A percentile compares a stretch with the other conserved stretches of the same genome.
These are phyloP conservation scores for Capronia epimyces DNA, from an alignment of 2,329 filamentous ascomycete species.

Conservation along the genomic window DNA sequence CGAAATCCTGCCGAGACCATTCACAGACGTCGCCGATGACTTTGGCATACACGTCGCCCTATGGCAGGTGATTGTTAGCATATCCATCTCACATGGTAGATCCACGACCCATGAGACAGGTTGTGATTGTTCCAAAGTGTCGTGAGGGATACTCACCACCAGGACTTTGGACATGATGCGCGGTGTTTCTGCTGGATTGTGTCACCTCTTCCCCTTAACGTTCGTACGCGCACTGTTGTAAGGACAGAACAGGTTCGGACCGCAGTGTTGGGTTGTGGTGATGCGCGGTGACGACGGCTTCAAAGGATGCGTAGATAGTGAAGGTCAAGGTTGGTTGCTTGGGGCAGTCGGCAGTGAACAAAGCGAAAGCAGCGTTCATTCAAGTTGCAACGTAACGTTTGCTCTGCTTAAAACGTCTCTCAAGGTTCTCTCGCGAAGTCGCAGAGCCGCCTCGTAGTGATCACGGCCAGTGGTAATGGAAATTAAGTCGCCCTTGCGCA, in stretches of 20 bases:
- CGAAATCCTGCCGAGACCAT: constrained; percentile 87
- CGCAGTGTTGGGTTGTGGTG: no score
- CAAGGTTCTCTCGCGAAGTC: not conserved
- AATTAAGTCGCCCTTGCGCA: not conserved
- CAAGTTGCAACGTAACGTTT: no score
- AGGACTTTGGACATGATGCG: constrained; percentile 25
- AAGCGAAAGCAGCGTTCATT: no score
- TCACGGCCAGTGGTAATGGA: not conserved
- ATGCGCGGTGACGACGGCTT: no score
- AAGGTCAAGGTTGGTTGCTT: no score
- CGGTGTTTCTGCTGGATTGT: not conserved
- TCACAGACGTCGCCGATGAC: constrained; percentile 92
- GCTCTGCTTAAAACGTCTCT: no score
- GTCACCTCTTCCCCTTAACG: no score
- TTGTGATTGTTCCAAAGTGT: not conserved
- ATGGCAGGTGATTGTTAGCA: constrained; percentile 13
- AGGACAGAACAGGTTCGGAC: no score
- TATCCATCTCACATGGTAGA: not conserved
- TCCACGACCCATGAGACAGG: not conserved
- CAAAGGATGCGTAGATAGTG: no score
- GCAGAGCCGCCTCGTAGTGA: not conserved
- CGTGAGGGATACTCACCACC: constrained; percentile 21
- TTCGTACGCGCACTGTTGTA: no score
- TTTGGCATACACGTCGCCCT: constrained; percentile 78
- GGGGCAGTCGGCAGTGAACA: no score